Conservation (phyloP, 2,329 filamentous ascomycete species). For the Sclerotinia sclerotiorum region DNA sequence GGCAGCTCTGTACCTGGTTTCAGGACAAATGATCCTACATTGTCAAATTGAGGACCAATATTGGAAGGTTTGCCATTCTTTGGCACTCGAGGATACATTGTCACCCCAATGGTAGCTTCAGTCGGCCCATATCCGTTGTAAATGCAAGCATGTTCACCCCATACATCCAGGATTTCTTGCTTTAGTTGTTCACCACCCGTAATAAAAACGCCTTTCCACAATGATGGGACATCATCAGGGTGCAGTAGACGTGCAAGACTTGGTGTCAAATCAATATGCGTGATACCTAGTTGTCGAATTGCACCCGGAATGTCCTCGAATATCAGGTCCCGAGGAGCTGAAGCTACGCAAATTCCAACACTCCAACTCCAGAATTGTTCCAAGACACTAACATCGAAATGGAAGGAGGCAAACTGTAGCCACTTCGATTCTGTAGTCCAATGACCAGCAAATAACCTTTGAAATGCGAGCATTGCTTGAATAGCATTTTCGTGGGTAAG, state of each 20-base stretch:
- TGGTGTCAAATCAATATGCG: slow-evolving; percentile 88
- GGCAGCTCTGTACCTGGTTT: slow-evolving; percentile 66
- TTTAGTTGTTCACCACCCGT: slow-evolving; percentile 87
- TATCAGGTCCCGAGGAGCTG: slow-evolving; percentile 79
- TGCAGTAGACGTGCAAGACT: slow-evolving; percentile 77
- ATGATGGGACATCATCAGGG: slow-evolving; percentile 75
- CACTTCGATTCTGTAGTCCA: slow-evolving; percentile 75
- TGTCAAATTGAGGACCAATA: slow-evolving; percentile 82
- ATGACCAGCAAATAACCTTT: slow-evolving; percentile 70
- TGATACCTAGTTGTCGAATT: slow-evolving; percentile 72
- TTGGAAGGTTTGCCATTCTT: slow-evolving; percentile 78
- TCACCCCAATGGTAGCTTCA: slow-evolving; percentile 89
- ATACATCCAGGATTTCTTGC: slow-evolving; percentile 82
- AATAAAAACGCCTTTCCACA: slow-evolving; percentile 85
- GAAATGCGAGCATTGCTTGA: slow-evolving; percentile 86
- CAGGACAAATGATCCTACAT: slow-evolving; percentile 82
- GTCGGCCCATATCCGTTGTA: slow-evolving; percentile 94
- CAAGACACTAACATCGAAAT: slow-evolving; percentile 90
- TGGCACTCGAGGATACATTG: slow-evolving; percentile 82
- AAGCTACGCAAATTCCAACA: slow-evolving; percentile 80
- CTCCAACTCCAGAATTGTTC: slow-evolving; percentile 98
- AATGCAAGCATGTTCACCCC: slow-evolving; percentile 77
- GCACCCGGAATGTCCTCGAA: slow-evolving; percentile 77
- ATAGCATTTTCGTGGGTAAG: slow-evolving; percentile 87
- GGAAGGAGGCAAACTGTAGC: slow-evolving; percentile 91